phyloP scores from a whole-genome alignment of 768 basidiomycete genomes.

The Suillus tomentosus region DNA sequence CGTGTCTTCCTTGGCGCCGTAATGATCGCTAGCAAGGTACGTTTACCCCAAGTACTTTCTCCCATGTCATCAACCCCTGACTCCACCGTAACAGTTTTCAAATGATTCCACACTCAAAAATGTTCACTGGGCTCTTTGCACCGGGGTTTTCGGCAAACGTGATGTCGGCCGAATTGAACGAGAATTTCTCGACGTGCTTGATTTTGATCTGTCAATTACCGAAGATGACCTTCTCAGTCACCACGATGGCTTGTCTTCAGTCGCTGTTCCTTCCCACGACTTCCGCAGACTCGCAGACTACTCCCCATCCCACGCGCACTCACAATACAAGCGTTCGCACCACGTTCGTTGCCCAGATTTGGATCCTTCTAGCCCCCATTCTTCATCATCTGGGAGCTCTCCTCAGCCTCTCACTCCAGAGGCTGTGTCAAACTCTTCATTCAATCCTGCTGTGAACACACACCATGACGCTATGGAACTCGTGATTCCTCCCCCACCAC shows the following conservation, averaged over 20 bases:
- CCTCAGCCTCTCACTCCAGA: conserved; percentile 36
- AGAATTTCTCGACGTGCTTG: conserved; percentile 78
- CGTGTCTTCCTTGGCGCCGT: conserved; percentile 91
- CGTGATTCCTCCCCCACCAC: conserved; percentile 24
- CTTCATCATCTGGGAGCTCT: conserved; percentile 38
- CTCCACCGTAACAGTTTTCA: conserved; percentile 53
- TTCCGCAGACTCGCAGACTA: conserved; percentile 29
- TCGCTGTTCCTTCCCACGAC: conserved; percentile 28
- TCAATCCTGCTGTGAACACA: conserved; percentile 26
- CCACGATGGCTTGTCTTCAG: conserved; percentile 37
- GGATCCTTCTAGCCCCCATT: conserved; percentile 43
- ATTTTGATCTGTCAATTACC: conserved; percentile 68
- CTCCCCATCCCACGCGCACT: conserved; percentile 19
- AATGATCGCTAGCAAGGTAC: conserved; percentile 83
- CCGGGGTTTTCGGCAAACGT: conserved; percentile 78
- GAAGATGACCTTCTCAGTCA: conserved; percentile 63
- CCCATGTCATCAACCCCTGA: conserved; percentile 15
- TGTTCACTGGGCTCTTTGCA: conserved; percentile 87
- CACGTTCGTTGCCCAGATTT: conserved; percentile 42
- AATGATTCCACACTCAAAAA: conserved; percentile 93
- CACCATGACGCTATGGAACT: conserved; percentile 31
- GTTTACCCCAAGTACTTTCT: conserved; percentile 21
- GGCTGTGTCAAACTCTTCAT: conserved; percentile 22
- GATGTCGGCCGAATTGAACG: conserved; percentile 82
- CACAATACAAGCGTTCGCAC: conserved; percentile 22